Base-by-base conservation (phyloP, 164 flowering plant genomes). In the Platanus orientalis region DNA sequence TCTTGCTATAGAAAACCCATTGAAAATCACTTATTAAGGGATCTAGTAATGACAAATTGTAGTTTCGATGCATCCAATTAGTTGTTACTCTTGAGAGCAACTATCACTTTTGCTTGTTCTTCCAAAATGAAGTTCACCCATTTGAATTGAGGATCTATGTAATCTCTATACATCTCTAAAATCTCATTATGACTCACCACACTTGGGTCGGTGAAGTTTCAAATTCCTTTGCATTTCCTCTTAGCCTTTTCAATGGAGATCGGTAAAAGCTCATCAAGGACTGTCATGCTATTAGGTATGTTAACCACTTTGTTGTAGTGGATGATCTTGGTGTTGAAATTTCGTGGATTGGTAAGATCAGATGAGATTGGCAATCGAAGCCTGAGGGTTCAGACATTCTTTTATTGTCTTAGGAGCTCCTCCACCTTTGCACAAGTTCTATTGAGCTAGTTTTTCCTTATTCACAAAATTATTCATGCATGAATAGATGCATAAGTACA, bases 291-390 rank as follows among this genome's bases (percentile, higher is more conserved):
- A 32, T 71, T 66, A 1, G 67, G 63, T 24, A 66, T 71, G 63
- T 66, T 57, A 12, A 72, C 65, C 11, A 69, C 76, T 61, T 73
- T 73, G 49, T 66, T 61, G 61, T 69, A 65, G 5, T 57, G 63
- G 27, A 25, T 44, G 59, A 69, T 73, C 67, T 73, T 73, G 2
- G 70, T 69, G 42, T 69, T 69, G 70, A 73, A 73, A 48, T 73
- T 73, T 16, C 70, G 51, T 0, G 76, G 76, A 21, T 73, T 73
- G 21, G 44, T 65, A 10, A 73, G 45, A 58, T 73, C 76, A 10
- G 73, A 69, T 12, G 76, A 73, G 32, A 73, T 73, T 9, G 76
- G 76, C 76, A 73, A 69, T 11, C 67, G 55, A 27, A 73, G 73
- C 21, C 76, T 50, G 14, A 73, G 73, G 14, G 73, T 73, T 56